phyloP scores from a whole-genome alignment of 2,329 filamentous ascomycete species.

The Calonectria pauciramosa region DNA sequence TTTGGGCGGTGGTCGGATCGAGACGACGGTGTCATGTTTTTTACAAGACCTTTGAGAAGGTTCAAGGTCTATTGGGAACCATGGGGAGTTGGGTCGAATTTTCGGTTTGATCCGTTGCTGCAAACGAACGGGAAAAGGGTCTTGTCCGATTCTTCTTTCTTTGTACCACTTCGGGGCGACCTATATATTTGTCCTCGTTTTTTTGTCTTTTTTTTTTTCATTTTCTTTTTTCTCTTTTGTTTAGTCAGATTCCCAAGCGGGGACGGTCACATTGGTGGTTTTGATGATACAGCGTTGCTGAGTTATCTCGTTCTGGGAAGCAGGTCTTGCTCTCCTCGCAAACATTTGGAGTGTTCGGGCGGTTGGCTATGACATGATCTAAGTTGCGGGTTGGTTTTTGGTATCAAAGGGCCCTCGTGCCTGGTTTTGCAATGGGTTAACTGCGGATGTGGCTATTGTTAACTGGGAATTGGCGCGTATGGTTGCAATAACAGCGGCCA shows the following conservation, averaged over 20 bases:
- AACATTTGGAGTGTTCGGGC: slow-evolving; percentile 50
- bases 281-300: slow-evolving; percentile 45
- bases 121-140: slow-evolving; percentile 50
- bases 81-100: slow-evolving; percentile 55
- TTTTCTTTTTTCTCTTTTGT: slow-evolving; percentile 32
- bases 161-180: slow-evolving; percentile 46
- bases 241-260: slow-evolving; percentile 22
- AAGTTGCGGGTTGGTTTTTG: slow-evolving; percentile 50
- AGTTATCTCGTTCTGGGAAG: slow-evolving; percentile 45
- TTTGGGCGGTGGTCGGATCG: slow-evolving; percentile 50
- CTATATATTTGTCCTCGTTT: slow-evolving; percentile 49
- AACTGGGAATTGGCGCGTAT: slow-evolving; percentile 50
- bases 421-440: slow-evolving; percentile 53
- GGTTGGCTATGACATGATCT: slow-evolving; percentile 51
- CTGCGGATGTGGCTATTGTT: slow-evolving; percentile 49
- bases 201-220: slow-evolving; percentile 41
- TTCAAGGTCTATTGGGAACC: slow-evolving; percentile 49
- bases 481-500: slow-evolving; percentile 49
- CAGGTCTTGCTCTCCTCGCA: slow-evolving; percentile 43
- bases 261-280: slow-evolving; percentile 37
- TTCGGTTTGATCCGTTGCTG: slow-evolving; percentile 47
- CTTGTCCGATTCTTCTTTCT: slow-evolving; percentile 45
- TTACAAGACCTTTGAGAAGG: slow-evolving; percentile 46
- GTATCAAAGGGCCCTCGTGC: slow-evolving; percentile 51
- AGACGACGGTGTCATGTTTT: slow-evolving; percentile 53